Evolutionary conservation across 139 green algal genomes (phyloP).

Genomic region (Auxenochlorella pyrenoidosa): DNA sequence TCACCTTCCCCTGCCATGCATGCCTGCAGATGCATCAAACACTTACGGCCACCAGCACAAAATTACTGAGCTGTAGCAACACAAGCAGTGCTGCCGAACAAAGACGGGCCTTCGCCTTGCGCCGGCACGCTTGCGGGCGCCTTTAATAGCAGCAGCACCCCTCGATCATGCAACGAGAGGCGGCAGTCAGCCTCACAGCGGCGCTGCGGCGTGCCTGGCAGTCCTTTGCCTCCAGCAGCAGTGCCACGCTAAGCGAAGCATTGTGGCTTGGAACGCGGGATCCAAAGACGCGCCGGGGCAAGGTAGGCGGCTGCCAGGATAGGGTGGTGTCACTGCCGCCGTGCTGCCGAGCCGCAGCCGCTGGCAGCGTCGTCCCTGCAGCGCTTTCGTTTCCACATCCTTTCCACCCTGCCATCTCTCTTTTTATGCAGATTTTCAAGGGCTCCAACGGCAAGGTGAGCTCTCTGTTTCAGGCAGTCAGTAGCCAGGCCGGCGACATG

Average conservation of each 20-base stretch:
- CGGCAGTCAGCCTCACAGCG: background rate
- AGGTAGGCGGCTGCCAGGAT: background rate
- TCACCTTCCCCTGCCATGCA: too few species aligned
- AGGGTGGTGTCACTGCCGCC: background rate
- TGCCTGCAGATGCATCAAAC: too few species aligned
- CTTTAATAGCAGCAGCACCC: too few species aligned
- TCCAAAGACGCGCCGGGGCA: background rate
- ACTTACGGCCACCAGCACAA: too few species aligned
- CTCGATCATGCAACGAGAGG: background rate
- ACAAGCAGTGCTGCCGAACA: too few species aligned
- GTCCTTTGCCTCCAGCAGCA: constrained; percentile 8
- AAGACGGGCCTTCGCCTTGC: too few species aligned
- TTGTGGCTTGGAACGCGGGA: background rate
- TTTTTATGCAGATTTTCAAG: constrained; percentile 24
- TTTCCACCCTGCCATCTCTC: too few species aligned
- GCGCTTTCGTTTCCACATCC: background rate
- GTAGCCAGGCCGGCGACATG: too few species aligned
- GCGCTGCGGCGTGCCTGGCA: background rate
- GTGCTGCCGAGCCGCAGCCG: background rate
- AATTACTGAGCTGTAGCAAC: too few species aligned
- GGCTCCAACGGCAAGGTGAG: constrained; percentile 16
- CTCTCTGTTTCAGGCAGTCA: background rate
- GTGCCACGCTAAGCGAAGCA: background rate
- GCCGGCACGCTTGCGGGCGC: too few species aligned
- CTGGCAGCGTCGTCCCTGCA: background rate